Evolutionary conservation across 2,329 filamentous ascomycete species (phyloP).

Genomic region (Exophiala sp.): DNA sequence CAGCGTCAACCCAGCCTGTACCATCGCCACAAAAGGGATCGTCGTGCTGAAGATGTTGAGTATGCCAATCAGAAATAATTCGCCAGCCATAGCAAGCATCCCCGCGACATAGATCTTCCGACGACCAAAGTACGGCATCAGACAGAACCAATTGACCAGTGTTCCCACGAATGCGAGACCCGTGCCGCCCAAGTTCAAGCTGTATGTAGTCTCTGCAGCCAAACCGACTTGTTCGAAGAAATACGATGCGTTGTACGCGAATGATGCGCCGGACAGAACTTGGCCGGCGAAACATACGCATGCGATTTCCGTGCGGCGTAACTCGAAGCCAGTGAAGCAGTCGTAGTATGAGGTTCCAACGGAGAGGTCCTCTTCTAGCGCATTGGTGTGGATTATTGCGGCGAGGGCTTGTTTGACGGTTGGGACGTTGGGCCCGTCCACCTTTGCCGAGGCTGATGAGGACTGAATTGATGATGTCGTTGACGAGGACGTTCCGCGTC

Average conservation of each 20-base stretch:
- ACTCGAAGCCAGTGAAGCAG: slow-evolving; percentile 34
- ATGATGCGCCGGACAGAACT: slow-evolving; percentile 34
- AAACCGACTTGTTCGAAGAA: slow-evolving; percentile 44
- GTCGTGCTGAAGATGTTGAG: slow-evolving; percentile 28
- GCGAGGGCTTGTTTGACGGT: slow-evolving; percentile 31
- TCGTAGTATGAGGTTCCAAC: slow-evolving; percentile 33
- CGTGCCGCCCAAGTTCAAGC: slow-evolving; percentile 53
- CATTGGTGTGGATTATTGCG: slow-evolving; percentile 39
- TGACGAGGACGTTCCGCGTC: slow-evolving; percentile 21
- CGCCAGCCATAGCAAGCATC: slow-evolving; percentile 30
- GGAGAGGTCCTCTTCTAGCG: slow-evolving; percentile 29
- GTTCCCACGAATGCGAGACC: slow-evolving; percentile 56
- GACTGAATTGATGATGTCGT: too few species aligned
- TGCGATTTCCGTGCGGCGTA: slow-evolving; percentile 42
- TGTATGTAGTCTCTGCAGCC: slow-evolving; percentile 33
- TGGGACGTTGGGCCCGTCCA: too few species aligned
- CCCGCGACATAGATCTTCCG: slow-evolving; percentile 39
- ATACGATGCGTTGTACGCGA: slow-evolving; percentile 37
- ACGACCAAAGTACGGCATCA: slow-evolving; percentile 36
- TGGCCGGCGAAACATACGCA: slow-evolving; percentile 38
- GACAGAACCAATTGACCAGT: slow-evolving; percentile 47
- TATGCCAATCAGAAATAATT: slow-evolving; percentile 33
- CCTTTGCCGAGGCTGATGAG: too few species aligned
- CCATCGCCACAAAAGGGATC: slow-evolving; percentile 30
- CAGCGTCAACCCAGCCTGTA: slow-evolving; percentile 46